These are phyloP conservation scores for Fusarium nisikadoi DNA, from an alignment of 2,329 filamentous ascomycete genomes.

Conservation along the genomic window DNA sequence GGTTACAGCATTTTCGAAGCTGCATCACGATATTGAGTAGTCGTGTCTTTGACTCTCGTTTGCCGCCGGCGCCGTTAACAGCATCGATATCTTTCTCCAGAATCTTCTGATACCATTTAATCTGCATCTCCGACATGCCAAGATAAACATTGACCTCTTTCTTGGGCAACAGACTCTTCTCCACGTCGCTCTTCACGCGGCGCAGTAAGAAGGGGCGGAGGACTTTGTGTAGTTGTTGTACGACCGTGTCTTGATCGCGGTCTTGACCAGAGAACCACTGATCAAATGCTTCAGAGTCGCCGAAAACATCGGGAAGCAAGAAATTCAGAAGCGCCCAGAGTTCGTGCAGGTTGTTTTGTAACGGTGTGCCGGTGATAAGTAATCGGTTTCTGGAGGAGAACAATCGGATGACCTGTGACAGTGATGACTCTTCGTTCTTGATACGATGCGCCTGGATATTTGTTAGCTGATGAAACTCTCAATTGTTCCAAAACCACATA, in stretches of 20 bases:
- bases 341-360: slow-evolving; percentile 98
- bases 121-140: slow-evolving; percentile 99
- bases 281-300: slow-evolving; percentile 95
- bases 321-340: slow-evolving; percentile 98
- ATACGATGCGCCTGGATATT: slow-evolving; percentile 79
- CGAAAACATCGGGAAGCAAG: slow-evolving; percentile 96
- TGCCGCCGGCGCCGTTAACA: slow-evolving; percentile 95
- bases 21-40: slow-evolving; percentile 99
- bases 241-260: slow-evolving; percentile 92
- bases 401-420: slow-evolving; percentile 94
- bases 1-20: slow-evolving; percentile 97
- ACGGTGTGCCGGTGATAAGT: slow-evolving; percentile 93
- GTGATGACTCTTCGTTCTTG: slow-evolving; percentile 98
- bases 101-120: slow-evolving; percentile 99
- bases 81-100: slow-evolving; percentile 99
- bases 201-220: slow-evolving; percentile 92
- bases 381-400: slow-evolving; percentile 96
- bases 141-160: slow-evolving; percentile 98
- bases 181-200: slow-evolving; percentile 96
- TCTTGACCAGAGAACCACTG: slow-evolving; percentile 96
- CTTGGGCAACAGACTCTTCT: slow-evolving; percentile 96
- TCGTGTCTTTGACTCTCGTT: slow-evolving; percentile 96
- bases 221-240: slow-evolving; percentile 94
- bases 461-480: slow-evolving; percentile 24
- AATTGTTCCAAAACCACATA: slow-evolving; percentile 25